These are phyloP conservation scores for Neonectria magnoliae DNA, from an alignment of 2,329 filamentous ascomycete species.

Conservation along the genomic window DNA sequence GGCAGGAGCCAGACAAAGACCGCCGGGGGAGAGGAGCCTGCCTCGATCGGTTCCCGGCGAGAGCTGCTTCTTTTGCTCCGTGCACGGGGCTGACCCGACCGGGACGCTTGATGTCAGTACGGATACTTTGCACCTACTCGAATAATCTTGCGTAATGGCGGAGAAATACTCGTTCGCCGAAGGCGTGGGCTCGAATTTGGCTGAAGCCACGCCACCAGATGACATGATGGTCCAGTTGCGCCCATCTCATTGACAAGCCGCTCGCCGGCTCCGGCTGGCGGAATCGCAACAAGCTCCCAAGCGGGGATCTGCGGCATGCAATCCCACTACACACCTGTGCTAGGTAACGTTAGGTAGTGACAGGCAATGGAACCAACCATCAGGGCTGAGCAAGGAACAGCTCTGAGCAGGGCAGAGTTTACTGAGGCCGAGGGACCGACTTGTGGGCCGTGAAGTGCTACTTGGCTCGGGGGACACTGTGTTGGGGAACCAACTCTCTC, in stretches of 20 bases:
- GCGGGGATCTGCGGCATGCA: conserved; percentile 15
- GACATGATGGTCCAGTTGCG: not conserved
- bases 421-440: not conserved
- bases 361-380: conserved; percentile 22
- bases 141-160: not conserved
- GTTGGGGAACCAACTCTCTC: conserved; percentile 7
- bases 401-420: not conserved
- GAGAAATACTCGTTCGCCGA: not conserved
- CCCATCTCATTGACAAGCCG: not conserved
- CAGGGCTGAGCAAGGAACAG: conserved; percentile 11
- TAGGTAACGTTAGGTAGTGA: conserved; percentile 2
- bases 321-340: conserved; percentile 16
- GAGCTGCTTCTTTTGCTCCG: not conserved
- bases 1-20: not conserved
- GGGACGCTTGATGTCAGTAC: too few relatives aligned
- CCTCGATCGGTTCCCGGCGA: not conserved
- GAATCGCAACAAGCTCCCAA: conserved; percentile 16
- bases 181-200: not conserved
- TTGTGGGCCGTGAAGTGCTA: conserved; percentile 7
- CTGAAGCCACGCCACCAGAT: not conserved
- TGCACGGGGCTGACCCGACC: not conserved
- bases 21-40: not conserved
- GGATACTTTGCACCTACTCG: too few relatives aligned
- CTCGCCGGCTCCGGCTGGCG: conserved; percentile 10
- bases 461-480: conserved; percentile 8